phyloP scores from a whole-genome alignment of 805 yeast species.

The Ogataea naganishii region DNA sequence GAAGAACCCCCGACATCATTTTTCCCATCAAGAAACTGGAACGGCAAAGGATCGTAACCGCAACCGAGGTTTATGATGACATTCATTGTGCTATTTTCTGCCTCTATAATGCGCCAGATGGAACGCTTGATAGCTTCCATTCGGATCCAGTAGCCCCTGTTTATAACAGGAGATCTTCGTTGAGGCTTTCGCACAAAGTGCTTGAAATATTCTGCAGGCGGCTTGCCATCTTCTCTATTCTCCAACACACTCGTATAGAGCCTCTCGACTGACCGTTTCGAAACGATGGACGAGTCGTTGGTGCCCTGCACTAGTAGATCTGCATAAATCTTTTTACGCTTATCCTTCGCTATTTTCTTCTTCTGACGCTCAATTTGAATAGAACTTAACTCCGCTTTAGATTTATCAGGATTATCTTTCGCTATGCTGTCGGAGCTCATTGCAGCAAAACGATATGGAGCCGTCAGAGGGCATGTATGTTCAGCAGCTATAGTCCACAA shows the following conservation, averaged over 20 bases:
- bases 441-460: too few species aligned
- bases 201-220: slow-evolving; percentile 45
- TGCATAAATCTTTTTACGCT: slow-evolving; percentile 38
- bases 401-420: slow-evolving; percentile 1
- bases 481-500: too few species aligned
- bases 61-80: slow-evolving; percentile 66
- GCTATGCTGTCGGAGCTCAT: neutral
- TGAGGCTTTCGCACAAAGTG: slow-evolving; percentile 58
- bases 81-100: slow-evolving; percentile 11
- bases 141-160: slow-evolving; percentile 77
- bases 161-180: slow-evolving; percentile 71
- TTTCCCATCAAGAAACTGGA: slow-evolving; percentile 32
- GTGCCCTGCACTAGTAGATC: slow-evolving; percentile 78
- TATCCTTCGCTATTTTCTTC: slow-evolving; percentile 30
- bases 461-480: too few species aligned
- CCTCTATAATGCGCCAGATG: slow-evolving; percentile 36
- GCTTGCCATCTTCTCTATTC: slow-evolving; percentile 4
- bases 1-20: too few species aligned
- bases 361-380: slow-evolving; percentile 8
- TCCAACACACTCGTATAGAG: slow-evolving; percentile 32
- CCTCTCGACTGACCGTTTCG: slow-evolving; percentile 71
- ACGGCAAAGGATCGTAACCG: slow-evolving; percentile 63
- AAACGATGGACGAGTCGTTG: slow-evolving; percentile 74
- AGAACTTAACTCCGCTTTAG: neutral
- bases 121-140: slow-evolving; percentile 58